Conservation (phyloP, 176 grass and related monocot genomes). For the Juncus inflexus region DNA sequence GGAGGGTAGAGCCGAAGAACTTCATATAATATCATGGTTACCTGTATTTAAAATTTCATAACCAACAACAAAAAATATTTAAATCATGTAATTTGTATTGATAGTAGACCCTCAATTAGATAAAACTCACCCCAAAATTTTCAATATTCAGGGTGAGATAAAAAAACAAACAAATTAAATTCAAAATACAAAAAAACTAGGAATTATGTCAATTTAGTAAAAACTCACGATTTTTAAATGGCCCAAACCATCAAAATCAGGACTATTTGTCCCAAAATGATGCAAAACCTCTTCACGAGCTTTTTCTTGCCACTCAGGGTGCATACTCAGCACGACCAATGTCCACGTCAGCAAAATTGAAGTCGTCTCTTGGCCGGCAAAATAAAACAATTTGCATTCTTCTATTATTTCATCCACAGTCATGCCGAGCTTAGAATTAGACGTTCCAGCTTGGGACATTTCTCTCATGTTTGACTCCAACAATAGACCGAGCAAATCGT, state of each 20-base stretch:
- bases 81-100: not conserved
- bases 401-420: too few species aligned
- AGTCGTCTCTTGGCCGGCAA: slow-evolving; percentile 77
- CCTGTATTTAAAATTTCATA: slow-evolving; percentile 24
- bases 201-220: not conserved
- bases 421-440: too few species aligned
- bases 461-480: too few species aligned
- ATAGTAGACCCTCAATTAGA: not conserved
- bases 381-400: slow-evolving; percentile 91
- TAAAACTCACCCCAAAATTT: not conserved
- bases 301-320: slow-evolving; percentile 66
- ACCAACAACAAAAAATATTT: too few species aligned
- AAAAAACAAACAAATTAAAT: not conserved
- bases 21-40: slow-evolving; percentile 70
- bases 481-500: too few species aligned
- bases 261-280: slow-evolving; percentile 42
- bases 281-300: slow-evolving; percentile 71
- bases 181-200: not conserved
- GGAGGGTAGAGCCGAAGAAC: slow-evolving; percentile 63
- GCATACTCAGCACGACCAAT: slow-evolving; percentile 58
- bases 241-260: slow-evolving; percentile 52
- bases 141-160: not conserved
- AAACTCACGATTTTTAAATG: slow-evolving; percentile 74
- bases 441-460: too few species aligned
- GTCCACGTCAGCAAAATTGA: slow-evolving; percentile 82